Conservation (phyloP, 2,329 filamentous ascomycete genomes). For the Pseudocercospora crystallina region DNA sequence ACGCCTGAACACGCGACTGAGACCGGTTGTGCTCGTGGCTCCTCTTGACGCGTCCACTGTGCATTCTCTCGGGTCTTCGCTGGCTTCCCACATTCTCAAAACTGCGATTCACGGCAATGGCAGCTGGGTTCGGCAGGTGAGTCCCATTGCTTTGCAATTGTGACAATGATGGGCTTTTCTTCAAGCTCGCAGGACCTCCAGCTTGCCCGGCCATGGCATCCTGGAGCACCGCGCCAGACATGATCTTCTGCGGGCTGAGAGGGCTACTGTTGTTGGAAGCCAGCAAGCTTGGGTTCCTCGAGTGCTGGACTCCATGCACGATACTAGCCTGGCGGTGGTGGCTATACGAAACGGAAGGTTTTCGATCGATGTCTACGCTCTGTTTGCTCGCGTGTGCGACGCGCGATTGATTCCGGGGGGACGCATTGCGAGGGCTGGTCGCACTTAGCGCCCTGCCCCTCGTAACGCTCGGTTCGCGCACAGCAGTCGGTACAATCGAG, state of each 20-base stretch:
- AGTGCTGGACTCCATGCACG: slow-evolving; percentile 93
- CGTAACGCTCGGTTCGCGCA: slow-evolving; percentile 45
- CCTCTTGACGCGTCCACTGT: slow-evolving; percentile 63
- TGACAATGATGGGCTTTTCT: slow-evolving; percentile 36
- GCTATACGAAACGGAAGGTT: slow-evolving; percentile 63
- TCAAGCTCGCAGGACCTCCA: slow-evolving; percentile 20
- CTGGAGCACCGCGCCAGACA: slow-evolving; percentile 40
- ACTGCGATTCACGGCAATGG: slow-evolving; percentile 25
- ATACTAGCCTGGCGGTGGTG: slow-evolving; percentile 97
- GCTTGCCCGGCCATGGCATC: background rate
- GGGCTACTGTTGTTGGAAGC: slow-evolving; percentile 76
- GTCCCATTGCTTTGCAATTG: slow-evolving; percentile 26
- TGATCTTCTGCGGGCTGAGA: slow-evolving; percentile 82
- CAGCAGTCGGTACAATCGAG: slow-evolving; percentile 8
- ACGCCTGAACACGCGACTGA: slow-evolving; percentile 50
- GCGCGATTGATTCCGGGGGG: slow-evolving; percentile 40
- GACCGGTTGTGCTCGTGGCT: slow-evolving; percentile 75
- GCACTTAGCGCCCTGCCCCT: slow-evolving; percentile 48
- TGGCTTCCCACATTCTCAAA: slow-evolving; percentile 26
- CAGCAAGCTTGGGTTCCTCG: slow-evolving; percentile 80
- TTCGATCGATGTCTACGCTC: slow-evolving; percentile 46
- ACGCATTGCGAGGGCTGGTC: slow-evolving; percentile 41
- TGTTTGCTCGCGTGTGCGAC: slow-evolving; percentile 32
- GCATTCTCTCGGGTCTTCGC: slow-evolving; percentile 45
- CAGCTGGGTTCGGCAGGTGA: slow-evolving; percentile 19